Percentiles rank a stretch among this genome's conserved stretches.
phyloP scores from a whole-genome alignment of 768 basidiomycete genomes.

The Boletus vermiculosoides region DNA sequence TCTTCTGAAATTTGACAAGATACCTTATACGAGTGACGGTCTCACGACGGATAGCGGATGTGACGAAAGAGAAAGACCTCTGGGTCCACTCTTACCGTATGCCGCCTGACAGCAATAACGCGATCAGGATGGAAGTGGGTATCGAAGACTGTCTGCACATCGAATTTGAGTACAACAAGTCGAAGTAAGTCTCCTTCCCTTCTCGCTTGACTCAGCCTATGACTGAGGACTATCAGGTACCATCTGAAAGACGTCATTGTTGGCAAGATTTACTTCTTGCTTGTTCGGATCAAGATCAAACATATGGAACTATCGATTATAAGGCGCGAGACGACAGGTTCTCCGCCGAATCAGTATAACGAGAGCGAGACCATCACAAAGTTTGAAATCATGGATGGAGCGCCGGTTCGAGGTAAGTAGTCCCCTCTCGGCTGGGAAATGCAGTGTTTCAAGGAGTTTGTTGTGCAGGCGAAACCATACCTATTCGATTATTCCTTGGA shows the following conservation, averaged over 20 bases:
- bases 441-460: background rate
- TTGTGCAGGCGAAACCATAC: conserved; percentile 89
- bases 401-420: conserved; percentile 83
- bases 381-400: conserved; percentile 99
- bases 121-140: conserved; percentile 99
- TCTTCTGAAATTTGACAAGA: conserved; percentile 41
- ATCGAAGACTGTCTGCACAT: conserved; percentile 99
- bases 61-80: conserved; percentile 87
- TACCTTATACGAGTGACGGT: conserved; percentile 92
- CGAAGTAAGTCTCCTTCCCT: conserved; percentile 63
- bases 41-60: conserved; percentile 89
- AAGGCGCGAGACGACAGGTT: conserved; percentile 93
- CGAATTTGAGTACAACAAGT: conserved; percentile 99
- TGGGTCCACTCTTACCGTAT: conserved; percentile 99
- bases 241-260: conserved; percentile 99
- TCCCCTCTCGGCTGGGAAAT: background rate
- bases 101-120: conserved; percentile 97
- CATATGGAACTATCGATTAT: conserved; percentile 99
- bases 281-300: conserved; percentile 99
- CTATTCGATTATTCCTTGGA: conserved; percentile 95
- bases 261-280: conserved; percentile 98
- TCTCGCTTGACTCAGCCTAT: background rate
- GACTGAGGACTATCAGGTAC: conserved; percentile 56
- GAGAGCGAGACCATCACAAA: conserved; percentile 99
- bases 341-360: conserved; percentile 99